Base-by-base conservation (phyloP, 2,329 filamentous ascomycete genomes). In the Cercospora beticola region DNA sequence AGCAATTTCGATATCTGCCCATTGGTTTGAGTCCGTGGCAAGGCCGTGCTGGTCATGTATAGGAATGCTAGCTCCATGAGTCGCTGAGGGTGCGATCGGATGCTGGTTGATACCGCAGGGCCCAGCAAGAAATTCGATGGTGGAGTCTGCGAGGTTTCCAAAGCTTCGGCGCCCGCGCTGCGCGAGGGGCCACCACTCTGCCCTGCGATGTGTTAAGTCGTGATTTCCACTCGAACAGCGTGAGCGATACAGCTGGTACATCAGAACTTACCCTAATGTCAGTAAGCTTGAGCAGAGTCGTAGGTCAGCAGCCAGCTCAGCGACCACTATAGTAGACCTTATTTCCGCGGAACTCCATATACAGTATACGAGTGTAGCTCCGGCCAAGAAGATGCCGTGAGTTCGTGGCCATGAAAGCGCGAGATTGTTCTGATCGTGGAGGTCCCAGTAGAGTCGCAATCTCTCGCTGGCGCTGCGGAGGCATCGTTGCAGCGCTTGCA, bases 111-210 rank as follows among this genome's bases (percentile, higher is more conserved):
- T 9, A 12, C 43, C 5, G 18, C 43, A 8, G 9, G n/a, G 26
- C n/a, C 43, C 16, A 18, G 23, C 36, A 30, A 65, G 18, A 14
- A n/a, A 59, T n/a, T 49, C n/a, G 28, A 65, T 46, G 1, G 63
- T 65, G 12, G 30, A 43, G n/a, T 65, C 63, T 16, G 63, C 52
- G 8, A 65, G 23, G 23, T 33, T 33, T 59, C 58, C 49, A 8
- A 65, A 65, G 52, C 63, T 65, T 6, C 52, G 49, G 5, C 52
- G 21, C 10, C 63, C 63, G 33, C 52, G 30, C 36, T 59, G 49
- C 26, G 63, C 63, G 14, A 59, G 52, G 8, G 63, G 63, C 63
- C 63, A 65, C 63, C 63, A 65, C 26, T 65, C 63, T 18, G 52
- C 54, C 9, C 49, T 60, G 18, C 30, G 1, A 21, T 4, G 3